Evolutionary conservation across 2,329 filamentous ascomycete genomes (phyloP).

Genomic region (Pleomassaria siparia): DNA sequence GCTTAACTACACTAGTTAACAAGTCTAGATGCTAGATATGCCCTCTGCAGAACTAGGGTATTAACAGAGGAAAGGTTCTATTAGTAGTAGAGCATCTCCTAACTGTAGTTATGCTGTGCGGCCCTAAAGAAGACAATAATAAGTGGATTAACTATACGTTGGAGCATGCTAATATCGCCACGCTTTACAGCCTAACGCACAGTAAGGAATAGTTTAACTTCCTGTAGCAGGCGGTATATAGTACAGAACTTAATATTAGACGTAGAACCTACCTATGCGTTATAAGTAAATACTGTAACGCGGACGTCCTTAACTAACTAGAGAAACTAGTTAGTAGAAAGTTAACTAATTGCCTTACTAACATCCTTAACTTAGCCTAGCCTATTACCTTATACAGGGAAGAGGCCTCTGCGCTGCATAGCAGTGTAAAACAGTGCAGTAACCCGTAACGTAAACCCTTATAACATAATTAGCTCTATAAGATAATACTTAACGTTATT

Average conservation of each 20-base stretch:
- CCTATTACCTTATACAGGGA: too few relatives aligned
- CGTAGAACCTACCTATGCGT: background rate
- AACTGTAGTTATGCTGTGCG: background rate
- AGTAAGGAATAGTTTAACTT: background rate
- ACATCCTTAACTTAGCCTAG: too few relatives aligned
- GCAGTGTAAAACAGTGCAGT: background rate
- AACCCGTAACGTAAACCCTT: background rate
- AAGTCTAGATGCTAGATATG: too few relatives aligned
- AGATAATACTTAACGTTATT: background rate
- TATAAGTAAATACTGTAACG: background rate
- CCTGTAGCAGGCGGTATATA: background rate
- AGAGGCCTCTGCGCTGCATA: background rate
- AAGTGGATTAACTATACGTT: background rate
- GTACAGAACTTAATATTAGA: background rate
- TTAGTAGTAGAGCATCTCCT: background rate
- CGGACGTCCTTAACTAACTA: too few relatives aligned
- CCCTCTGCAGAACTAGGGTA: too few relatives aligned
- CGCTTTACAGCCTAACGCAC: background rate
- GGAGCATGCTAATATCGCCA: background rate
- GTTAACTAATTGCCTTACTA: too few relatives aligned
- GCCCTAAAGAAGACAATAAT: background rate
- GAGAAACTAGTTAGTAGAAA: slow-evolving; percentile 1
- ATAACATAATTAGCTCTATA: background rate
- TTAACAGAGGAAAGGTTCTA: background rate
- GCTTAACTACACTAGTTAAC: too few relatives aligned